A percentile compares a stretch with the other conserved stretches of the same genome.
These are phyloP conservation scores for Penicillium sp. DNA, from an alignment of 2,329 filamentous ascomycete species.

Conservation along the genomic window DNA sequence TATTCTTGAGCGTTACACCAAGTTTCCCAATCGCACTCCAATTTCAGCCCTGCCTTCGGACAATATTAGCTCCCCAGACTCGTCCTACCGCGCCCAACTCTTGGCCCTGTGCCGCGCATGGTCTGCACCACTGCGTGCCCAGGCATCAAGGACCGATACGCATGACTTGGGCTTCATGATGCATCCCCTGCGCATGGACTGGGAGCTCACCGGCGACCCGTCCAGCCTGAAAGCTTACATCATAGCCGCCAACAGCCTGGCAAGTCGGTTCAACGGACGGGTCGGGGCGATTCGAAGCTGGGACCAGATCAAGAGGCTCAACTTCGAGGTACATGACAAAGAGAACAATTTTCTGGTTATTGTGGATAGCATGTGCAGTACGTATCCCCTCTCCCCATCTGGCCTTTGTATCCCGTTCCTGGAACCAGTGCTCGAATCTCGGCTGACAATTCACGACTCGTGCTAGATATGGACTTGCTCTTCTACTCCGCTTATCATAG, in stretches of 20 bases:
- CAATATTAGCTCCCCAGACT: neutral
- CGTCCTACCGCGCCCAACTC: neutral
- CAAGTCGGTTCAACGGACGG: neutral
- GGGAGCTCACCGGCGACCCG: neutral
- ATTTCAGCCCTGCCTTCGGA: neutral
- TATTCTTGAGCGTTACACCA: constrained; percentile 16
- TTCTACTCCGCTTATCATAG: neutral
- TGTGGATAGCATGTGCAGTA: neutral
- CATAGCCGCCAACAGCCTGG: neutral
- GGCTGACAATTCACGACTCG: neutral
- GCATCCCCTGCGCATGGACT: neutral
- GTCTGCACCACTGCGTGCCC: neutral
- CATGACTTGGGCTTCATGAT: neutral
- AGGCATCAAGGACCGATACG: neutral
- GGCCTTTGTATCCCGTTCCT: neutral
- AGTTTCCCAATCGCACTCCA: neutral
- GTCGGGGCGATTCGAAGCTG: neutral
- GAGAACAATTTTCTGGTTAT: neutral
- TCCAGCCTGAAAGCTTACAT: neutral
- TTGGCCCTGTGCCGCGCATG: constrained; percentile 11
- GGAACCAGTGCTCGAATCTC: neutral
- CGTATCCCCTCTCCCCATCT: neutral
- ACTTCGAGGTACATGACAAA: neutral
- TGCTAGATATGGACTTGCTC: neutral
- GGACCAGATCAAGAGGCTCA: neutral